phyloP scores from a whole-genome alignment of 2,329 filamentous ascomycete genomes.

The Curvularia sp. region DNA sequence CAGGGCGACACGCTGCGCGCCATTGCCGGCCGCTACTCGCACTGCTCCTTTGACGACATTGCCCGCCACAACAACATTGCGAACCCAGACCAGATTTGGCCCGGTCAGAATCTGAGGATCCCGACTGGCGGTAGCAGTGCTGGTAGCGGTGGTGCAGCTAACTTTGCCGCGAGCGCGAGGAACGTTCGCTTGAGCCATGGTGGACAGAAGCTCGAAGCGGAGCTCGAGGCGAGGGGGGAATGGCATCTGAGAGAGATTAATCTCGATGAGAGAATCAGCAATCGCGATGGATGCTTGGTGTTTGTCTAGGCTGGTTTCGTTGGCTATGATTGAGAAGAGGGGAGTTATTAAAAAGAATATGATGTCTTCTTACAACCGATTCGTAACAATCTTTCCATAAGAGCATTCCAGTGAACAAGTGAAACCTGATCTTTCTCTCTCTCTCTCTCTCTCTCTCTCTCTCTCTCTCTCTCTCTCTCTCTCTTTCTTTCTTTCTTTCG shows the following conservation, averaged over 20 bases:
- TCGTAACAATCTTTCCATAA: no score
- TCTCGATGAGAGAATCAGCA: constrained; percentile 38
- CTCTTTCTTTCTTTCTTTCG: no score
- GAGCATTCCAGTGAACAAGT: no score
- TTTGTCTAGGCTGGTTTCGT: constrained; percentile 23
- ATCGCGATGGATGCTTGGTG: constrained; percentile 34
- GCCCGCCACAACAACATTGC: constrained; percentile 37
- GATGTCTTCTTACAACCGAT: no score
- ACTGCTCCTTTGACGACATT: constrained; percentile 38
- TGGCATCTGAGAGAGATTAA: constrained; percentile 33
- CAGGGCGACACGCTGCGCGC: constrained; percentile 39
- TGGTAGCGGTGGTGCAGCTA: constrained; percentile 9
- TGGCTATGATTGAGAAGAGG: no score
- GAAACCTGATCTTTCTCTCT: no score
- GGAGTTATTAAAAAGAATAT: no score
- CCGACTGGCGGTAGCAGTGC: constrained; percentile 29
- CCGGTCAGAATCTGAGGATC: constrained; percentile 35
- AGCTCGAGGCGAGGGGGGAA: constrained; percentile 25
- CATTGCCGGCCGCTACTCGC: constrained; percentile 32
- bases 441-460: no score
- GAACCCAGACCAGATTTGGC: constrained; percentile 40
- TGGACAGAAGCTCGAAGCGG: constrained; percentile 34
- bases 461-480: no score
- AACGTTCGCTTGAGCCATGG: constrained; percentile 32
- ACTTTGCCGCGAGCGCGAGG: constrained; percentile 32